Percentiles rank a stretch among this genome's conserved stretches.
These are phyloP conservation scores for Mucor circinelloides DNA, from an alignment of 371 early-diverging fungal genomes.

Conservation along the genomic window DNA sequence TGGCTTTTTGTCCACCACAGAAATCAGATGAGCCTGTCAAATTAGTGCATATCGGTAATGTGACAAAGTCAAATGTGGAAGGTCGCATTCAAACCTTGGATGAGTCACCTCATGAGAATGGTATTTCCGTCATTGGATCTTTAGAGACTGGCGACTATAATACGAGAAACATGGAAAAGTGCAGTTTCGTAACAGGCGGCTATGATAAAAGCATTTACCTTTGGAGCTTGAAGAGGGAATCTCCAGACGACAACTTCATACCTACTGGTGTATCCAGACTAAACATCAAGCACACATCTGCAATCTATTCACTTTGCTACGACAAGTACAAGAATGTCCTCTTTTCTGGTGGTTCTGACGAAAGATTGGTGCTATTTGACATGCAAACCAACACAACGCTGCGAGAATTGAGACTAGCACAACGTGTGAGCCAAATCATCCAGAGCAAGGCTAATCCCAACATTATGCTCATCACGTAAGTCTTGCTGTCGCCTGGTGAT, in stretches of 20 bases:
- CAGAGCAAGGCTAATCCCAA: constrained; percentile 20
- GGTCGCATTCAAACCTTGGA: constrained; percentile 25
- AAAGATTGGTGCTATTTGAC: constrained; percentile 27
- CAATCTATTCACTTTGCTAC: constrained; percentile 26
- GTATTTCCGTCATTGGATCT: constrained; percentile 22
- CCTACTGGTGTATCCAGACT: constrained; percentile 2
- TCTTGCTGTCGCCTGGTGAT: neutral
- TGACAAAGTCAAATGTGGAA: constrained; percentile 22
- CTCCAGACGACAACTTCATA: neutral
- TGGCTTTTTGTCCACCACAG: constrained; percentile 25
- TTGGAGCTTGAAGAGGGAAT: constrained; percentile 20
- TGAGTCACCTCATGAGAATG: constrained; percentile 34
- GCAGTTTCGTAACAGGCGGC: constrained; percentile 43
- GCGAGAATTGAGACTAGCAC: constrained; percentile 1
- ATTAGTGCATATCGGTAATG: constrained; percentile 17
- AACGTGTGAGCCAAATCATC: constrained; percentile 12
- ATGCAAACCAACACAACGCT: constrained; percentile 6
- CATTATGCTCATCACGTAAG: constrained; percentile 19
- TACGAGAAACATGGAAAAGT: constrained; percentile 8
- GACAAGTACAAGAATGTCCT: constrained; percentile 20
- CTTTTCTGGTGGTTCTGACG: constrained; percentile 38
- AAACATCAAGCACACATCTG: constrained; percentile 31
- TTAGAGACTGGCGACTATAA: constrained; percentile 18
- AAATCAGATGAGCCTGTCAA: constrained; percentile 16
- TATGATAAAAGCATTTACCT: constrained; percentile 37